A percentile compares a stretch with the other conserved stretches of the same genome.
Evolutionary conservation across 805 yeast species (phyloP).

Genomic region (Phaffomyces antillensis): DNA sequence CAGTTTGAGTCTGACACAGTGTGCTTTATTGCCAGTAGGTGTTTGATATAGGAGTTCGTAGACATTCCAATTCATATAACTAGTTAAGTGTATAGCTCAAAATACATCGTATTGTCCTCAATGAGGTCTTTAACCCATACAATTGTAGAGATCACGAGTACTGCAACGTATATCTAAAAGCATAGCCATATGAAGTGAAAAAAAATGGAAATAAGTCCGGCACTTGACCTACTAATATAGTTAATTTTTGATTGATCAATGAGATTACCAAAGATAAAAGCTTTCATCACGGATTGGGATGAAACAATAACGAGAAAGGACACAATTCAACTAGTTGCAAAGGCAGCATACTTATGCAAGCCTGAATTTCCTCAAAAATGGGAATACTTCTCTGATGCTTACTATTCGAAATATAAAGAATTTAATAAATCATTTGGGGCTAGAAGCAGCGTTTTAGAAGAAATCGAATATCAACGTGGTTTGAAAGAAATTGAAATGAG

Average conservation of each 20-base stretch:
- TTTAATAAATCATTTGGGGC: conserved; percentile 27
- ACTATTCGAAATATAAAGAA: conserved; percentile 29
- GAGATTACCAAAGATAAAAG: conserved; percentile 11
- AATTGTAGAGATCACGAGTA: no score
- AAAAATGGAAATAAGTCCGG: no score
- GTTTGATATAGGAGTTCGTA: conserved; percentile 27
- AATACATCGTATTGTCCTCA: no score
- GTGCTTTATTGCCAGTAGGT: conserved; percentile 17
- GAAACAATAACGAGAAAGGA: conserved; percentile 54
- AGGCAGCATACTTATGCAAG: conserved; percentile 35
- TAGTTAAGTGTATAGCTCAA: background rate
- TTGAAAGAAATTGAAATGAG: conserved; percentile 39
- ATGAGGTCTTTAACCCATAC: no score
- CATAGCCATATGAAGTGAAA: no score
- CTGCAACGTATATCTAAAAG: no score
- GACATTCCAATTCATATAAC: conserved; percentile 11
- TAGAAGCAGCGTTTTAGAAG: conserved; percentile 31
- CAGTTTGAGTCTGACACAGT: conserved; percentile 27
- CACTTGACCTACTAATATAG: no score
- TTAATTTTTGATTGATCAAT: background rate
- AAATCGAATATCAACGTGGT: conserved; percentile 38
- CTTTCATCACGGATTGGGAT: conserved; percentile 55
- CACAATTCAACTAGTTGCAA: conserved; percentile 45
- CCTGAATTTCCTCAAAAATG: conserved; percentile 34
- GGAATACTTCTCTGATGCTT: conserved; percentile 36